Evolutionary conservation across 225 moss, liverwort and hornwort genomes (phyloP).

Genomic region (Climacium dendroides): DNA sequence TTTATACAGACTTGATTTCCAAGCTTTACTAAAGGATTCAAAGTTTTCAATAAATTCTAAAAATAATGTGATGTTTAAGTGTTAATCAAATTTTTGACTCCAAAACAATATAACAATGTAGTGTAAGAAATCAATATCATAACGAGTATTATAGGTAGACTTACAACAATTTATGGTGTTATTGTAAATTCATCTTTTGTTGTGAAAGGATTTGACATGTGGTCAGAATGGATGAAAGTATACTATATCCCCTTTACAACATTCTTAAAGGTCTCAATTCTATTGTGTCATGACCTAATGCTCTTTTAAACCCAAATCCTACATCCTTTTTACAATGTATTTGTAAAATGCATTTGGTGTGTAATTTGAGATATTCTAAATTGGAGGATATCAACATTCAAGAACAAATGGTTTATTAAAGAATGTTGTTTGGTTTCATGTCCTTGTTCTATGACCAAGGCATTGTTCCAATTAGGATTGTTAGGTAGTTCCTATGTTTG

Average conservation of each 20-base stretch:
- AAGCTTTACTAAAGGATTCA: background rate
- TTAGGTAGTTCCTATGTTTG: background rate
- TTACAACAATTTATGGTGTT: background rate
- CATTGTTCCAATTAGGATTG: background rate
- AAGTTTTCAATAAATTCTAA: background rate
- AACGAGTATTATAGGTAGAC: too few species aligned
- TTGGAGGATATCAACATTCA: too few species aligned
- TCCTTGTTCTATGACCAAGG: background rate
- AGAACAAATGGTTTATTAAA: background rate
- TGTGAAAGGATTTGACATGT: background rate
- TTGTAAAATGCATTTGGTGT: too few species aligned
- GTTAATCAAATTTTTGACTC: background rate
- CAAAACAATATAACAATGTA: background rate
- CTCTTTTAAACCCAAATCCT: too few species aligned
- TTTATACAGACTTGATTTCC: background rate
- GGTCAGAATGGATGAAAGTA: background rate
- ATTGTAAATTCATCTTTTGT: background rate
- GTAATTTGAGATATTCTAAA: too few species aligned
- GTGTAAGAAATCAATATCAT: background rate
- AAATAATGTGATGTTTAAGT: rapidly evolving
- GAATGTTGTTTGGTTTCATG: background rate
- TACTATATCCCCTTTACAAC: background rate
- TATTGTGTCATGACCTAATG: too few species aligned
- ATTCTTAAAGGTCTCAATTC: background rate
- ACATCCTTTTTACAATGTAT: too few species aligned